Conservation (phyloP, 495 filamentous ascomycete species). For the Ramalina intermedia region DNA sequence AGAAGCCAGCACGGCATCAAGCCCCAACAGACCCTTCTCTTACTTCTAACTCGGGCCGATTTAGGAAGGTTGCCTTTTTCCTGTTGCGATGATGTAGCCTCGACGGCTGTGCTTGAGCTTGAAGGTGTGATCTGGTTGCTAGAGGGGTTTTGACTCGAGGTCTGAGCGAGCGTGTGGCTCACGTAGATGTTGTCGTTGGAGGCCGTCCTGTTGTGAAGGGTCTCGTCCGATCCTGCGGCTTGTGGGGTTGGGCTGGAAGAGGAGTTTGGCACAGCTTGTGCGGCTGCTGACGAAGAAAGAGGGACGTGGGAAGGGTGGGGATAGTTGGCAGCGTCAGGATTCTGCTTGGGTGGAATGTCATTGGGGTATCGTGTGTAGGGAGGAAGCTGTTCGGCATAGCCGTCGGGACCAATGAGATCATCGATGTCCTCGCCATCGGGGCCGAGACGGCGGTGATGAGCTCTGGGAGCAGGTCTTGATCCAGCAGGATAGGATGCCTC, state of each 20-base stretch:
- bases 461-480: constrained; percentile 49
- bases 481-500: constrained; percentile 24
- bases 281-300: background rate
- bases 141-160: constrained; percentile 18
- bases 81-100: constrained; percentile 19
- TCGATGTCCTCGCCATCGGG: constrained; percentile 74
- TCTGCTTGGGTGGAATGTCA: constrained; percentile 21
- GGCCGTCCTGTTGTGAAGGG: no score
- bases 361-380: constrained; percentile 76
- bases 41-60: constrained; percentile 41
- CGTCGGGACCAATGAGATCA: constrained; percentile 78
- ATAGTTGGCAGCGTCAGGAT: background rate
- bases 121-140: constrained; percentile 27
- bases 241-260: no score
- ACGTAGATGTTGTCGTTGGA: no score
- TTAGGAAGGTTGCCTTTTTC: constrained; percentile 33
- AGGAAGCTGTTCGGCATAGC: constrained; percentile 78
- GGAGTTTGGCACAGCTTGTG: background rate
- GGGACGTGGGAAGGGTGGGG: background rate
- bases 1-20: constrained; percentile 56
- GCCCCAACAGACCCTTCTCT: constrained; percentile 45
- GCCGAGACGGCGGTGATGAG: constrained; percentile 55
- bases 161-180: background rate
- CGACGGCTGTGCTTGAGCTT: constrained; percentile 9
- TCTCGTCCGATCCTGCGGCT: no score